phyloP scores from a whole-genome alignment of 1,284 basidiomycete species.

The Austroboletus niveus region DNA sequence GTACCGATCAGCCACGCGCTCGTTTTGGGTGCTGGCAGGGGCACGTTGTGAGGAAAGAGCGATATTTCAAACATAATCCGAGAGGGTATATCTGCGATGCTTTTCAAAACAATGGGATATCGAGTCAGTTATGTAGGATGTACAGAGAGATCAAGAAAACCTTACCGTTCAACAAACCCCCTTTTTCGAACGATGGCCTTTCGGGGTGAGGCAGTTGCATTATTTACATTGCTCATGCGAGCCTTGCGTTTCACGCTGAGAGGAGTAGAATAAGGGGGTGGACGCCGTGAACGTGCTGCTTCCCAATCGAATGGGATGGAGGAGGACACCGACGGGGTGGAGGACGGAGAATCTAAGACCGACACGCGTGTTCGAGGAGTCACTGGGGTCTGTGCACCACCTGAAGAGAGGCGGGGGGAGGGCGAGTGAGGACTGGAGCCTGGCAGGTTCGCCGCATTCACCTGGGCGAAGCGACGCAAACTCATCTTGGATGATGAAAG shows the following conservation, averaged over 20 bases:
- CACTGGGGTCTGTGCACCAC: constrained; percentile 36
- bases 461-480: constrained; percentile 53
- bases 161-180: constrained; percentile 56
- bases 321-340: constrained; percentile 67
- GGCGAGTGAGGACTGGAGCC: constrained; percentile 26
- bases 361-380: constrained; percentile 41
- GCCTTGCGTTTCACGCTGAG: constrained; percentile 41
- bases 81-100: constrained; percentile 63
- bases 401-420: constrained; percentile 33
- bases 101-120: constrained; percentile 24
- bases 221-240: constrained; percentile 43
- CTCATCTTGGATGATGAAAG: constrained; percentile 38
- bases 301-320: constrained; percentile 81
- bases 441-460: constrained; percentile 37
- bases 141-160: background rate
- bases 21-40: constrained; percentile 61
- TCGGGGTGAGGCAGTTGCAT: constrained; percentile 37
- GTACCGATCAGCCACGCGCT: constrained; percentile 67
- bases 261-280: constrained; percentile 68
- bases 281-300: constrained; percentile 60
- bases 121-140: constrained; percentile 1
- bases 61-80: constrained; percentile 68
- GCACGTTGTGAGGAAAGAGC: constrained; percentile 73
- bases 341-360: constrained; percentile 51
- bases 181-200: constrained; percentile 60